Conservation (phyloP, 2,329 filamentous ascomycete species). For the Myrmaecium sp. region DNA sequence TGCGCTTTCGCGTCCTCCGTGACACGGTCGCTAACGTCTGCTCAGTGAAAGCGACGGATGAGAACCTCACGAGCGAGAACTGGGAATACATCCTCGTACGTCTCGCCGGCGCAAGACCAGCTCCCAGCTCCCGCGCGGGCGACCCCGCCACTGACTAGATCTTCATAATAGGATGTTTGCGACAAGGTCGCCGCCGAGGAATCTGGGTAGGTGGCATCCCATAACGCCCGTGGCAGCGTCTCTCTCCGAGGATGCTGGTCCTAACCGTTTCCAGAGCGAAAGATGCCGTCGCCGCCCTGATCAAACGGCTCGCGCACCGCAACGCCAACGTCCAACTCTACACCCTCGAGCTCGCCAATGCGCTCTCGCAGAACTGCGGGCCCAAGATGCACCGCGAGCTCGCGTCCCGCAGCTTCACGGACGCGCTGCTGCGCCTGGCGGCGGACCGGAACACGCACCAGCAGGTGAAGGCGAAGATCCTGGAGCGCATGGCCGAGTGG, state of each 20-base stretch:
- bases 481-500: constrained; percentile 95
- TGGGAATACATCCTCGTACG: constrained; percentile 52
- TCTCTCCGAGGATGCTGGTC: constrained; percentile 2
- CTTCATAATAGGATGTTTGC: constrained; percentile 39
- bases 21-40: constrained; percentile 10
- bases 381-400: constrained; percentile 75
- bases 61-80: constrained; percentile 80
- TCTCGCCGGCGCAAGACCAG: constrained; percentile 6
- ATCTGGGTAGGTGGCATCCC: constrained; percentile 16
- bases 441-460: constrained; percentile 90
- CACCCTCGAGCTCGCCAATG: constrained; percentile 83
- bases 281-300: constrained; percentile 76
- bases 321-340: constrained; percentile 96
- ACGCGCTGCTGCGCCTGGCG: constrained; percentile 77
- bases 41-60: constrained; percentile 74
- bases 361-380: constrained; percentile 83
- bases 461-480: constrained; percentile 91
- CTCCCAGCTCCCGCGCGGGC: constrained; percentile 1
- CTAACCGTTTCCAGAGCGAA: constrained; percentile 37
- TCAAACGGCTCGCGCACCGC: constrained; percentile 78
- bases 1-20: neutral
- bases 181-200: constrained; percentile 39
- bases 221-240: neutral
- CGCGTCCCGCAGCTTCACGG: constrained; percentile 82
- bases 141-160: constrained; percentile 2